A percentile compares a stretch with the other conserved stretches of the same genome.
Evolutionary conservation across 2,329 filamentous ascomycete species (phyloP).

Genomic region (Diaporthe citriasiana): DNA sequence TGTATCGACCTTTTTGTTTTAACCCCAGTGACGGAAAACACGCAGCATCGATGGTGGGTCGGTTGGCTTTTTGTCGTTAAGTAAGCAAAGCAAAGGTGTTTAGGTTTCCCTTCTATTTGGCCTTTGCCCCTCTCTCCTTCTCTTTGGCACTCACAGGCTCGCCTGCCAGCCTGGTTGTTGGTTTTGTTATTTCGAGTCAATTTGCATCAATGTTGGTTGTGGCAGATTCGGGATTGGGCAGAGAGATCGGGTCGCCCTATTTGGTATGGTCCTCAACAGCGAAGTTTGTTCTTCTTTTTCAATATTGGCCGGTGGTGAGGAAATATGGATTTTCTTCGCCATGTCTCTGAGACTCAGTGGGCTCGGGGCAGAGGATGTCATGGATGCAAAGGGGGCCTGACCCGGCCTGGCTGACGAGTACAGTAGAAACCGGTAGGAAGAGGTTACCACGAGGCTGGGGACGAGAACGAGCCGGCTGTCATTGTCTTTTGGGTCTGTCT

Average conservation of each 20-base stretch:
- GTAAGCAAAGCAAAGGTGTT: constrained; percentile 32
- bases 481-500: neutral
- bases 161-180: neutral
- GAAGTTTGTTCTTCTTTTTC: neutral
- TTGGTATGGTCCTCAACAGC: constrained; percentile 20
- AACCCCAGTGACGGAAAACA: neutral
- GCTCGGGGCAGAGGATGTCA: neutral
- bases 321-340: neutral
- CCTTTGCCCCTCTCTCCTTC: neutral
- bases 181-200: neutral
- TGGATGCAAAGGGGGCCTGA: neutral
- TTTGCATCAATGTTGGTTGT: constrained; percentile 21
- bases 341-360: neutral
- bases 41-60: constrained; percentile 8
- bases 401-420: neutral
- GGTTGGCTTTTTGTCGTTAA: constrained; percentile 26
- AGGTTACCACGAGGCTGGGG: neutral
- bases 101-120: constrained; percentile 15
- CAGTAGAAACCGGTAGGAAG: neutral
- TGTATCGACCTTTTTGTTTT: neutral
- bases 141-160: neutral
- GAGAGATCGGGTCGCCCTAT: neutral
- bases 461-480: neutral
- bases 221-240: neutral
- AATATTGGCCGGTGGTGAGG: neutral